These are phyloP conservation scores for Thuja plicata DNA, from an alignment of 83 land plant genomes.

Conservation along the genomic window DNA sequence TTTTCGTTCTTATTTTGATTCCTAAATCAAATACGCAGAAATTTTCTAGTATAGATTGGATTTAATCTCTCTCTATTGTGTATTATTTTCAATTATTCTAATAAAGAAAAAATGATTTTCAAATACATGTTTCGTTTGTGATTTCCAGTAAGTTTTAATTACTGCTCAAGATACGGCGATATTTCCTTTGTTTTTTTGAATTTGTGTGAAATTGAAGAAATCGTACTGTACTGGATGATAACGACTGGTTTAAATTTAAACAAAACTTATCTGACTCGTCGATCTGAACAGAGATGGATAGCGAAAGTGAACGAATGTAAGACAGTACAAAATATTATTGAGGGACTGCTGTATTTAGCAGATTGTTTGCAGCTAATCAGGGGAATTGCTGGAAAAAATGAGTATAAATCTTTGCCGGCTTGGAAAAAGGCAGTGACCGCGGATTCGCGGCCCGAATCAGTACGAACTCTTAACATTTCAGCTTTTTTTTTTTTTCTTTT, in stretches of 20 bases:
- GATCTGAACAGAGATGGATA: constrained; percentile 4
- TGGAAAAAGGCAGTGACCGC: not conserved
- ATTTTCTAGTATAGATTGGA: not conserved
- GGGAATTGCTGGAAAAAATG: not conserved
- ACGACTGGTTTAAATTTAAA: not conserved
- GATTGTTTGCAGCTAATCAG: not conserved
- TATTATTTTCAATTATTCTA: not conserved
- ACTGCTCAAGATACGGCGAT: not conserved
- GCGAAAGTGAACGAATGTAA: not conserved
- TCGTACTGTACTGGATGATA: not conserved
- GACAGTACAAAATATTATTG: not conserved
- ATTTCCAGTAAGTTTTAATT: too few relatives aligned
- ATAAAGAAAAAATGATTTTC: not conserved
- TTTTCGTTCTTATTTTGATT: too few relatives aligned
- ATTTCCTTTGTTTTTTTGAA: not conserved
- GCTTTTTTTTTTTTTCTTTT: not conserved
- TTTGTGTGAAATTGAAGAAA: not conserved
- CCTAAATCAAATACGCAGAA: not conserved
- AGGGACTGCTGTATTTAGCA: not conserved
- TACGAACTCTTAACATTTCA: not conserved
- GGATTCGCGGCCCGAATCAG: not conserved
- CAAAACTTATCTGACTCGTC: not conserved
- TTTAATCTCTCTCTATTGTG: not conserved
- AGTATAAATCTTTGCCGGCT: not conserved
- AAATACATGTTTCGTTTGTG: not conserved